Evolutionary conservation across 176 grass and related monocot species (phyloP), one percentile per base, ranked within the genome.

Genomic region (Secale cereale): DNA sequence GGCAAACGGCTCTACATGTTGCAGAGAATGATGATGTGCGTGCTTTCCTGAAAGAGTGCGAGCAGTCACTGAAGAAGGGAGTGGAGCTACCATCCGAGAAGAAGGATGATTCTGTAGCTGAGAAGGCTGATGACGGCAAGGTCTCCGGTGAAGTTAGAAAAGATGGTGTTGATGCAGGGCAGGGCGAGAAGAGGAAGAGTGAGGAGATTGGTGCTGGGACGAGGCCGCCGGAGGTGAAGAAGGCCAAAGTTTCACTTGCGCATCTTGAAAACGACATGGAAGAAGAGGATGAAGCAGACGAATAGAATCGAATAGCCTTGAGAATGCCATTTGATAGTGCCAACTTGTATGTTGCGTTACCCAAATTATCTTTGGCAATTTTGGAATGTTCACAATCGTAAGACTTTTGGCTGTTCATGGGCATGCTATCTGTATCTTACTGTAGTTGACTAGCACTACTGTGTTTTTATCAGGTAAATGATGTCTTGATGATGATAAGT

Each of bases 191-290:
- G 88, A 87, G 97, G 72, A 98, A 92, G 67, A 77, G 23, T 10
- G 89, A 86, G 56, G 86, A 20, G 59, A 68, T 35, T 67, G 66
- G 70, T 79, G 78, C 70, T 76, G 77, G 29, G 1, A 65, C 43
- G 10, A 87, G 76, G 37, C 70, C 23, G 0, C 64, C 41, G 0
- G 79, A 87, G 48, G 31, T 59, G n/a, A 97, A 97, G 59, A 94
- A 79, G 76, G 79, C 82, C 17, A 98, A 91, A 78, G 89, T 98
- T 85, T 92, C 93, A 68, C 91, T 98, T 76, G 86, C 91, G 65
- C 97, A 98, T 75, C 91, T 98, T 71, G 93, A 94, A 84, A 88
- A 94, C 59, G 93, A 98, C 76, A 77, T 57, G 25, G 78, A 87
- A 9, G 96, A 92, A 27, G 85, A 83, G 33, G 84, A 83, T n/a